Evolutionary conservation across 2,329 filamentous ascomycete genomes (phyloP), one percentile per base, ranked within the genome.

Genomic region (Periconia macrospinosa): DNA sequence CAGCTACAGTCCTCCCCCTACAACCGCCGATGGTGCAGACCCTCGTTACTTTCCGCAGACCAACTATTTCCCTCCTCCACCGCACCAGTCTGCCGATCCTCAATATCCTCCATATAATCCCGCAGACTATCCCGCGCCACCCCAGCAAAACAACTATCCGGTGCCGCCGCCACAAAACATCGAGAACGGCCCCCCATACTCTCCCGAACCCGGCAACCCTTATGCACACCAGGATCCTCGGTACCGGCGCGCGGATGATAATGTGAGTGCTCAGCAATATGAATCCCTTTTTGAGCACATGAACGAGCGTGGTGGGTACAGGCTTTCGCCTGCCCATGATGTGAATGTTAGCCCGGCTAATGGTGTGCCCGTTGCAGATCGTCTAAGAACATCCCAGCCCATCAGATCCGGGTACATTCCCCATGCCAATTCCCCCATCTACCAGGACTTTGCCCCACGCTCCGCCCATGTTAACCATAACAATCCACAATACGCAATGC

Each of bases 51-150:
- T 80, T 48, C 78, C 78, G 18, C 67, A 74, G 49, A 72, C 73
- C 47, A 78, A 79, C 52, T 75, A 79, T 58, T 81, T 81, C 59
- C 78, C 79, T 27, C 78, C 79, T n/a, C 79, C 79, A 2, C 78
- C 66, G 41, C 69, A 61, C 42, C 68, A 67, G 19, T 63, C 66
- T 45, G 62, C 66, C 50, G 61, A 69, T 37, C 55, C 58, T 41
- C 58, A 69, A n/a, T 62, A 67, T 30, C 59, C 69, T 41, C 61
- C 68, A 41, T 70, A 72, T 60, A 69, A 74, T 54, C 79, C 79
- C 33, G 76, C 77, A 30, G 77, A 80, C 57, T 81, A 78, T 52
- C 64, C 19, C 7, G 18, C 18, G 33, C 14, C 42, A 27, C 11
- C 17, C 52, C 11, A 52, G 42, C 40, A 33, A 8, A 18, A 45